A percentile compares a stretch with the other conserved stretches of the same genome.
These are phyloP conservation scores for Spinacia oleracea DNA, from an alignment of 179 eudicot genomes.

Conservation along the genomic window DNA sequence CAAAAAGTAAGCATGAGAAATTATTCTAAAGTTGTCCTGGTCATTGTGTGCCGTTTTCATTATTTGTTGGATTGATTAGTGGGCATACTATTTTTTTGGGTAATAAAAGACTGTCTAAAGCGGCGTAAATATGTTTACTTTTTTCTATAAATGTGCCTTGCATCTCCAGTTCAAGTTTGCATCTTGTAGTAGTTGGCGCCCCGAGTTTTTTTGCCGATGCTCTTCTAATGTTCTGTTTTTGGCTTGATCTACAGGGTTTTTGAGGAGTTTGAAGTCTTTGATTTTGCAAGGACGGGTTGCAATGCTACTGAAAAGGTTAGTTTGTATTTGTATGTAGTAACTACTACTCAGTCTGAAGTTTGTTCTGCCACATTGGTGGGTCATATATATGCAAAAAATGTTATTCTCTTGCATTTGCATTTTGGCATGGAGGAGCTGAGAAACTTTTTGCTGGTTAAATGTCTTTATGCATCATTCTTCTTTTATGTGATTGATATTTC, in stretches of 20 bases:
- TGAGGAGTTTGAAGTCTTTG: slow-evolving; percentile 67
- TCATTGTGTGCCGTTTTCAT: background rate
- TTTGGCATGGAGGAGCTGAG: background rate
- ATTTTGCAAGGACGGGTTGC: slow-evolving; percentile 90
- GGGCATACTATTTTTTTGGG: background rate
- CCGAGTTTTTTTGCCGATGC: background rate
- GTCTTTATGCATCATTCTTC: background rate
- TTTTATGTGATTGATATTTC: background rate
- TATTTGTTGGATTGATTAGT: background rate
- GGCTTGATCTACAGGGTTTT: slow-evolving; percentile 52
- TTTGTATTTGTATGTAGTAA: background rate
- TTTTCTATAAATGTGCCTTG: background rate
- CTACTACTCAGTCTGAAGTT: background rate
- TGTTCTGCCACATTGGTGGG: background rate
- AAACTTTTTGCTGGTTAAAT: background rate
- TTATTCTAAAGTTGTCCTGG: background rate
- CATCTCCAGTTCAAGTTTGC: background rate
- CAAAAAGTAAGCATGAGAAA: slow-evolving; percentile 47
- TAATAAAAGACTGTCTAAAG: background rate
- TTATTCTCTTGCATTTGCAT: background rate
- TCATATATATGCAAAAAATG: background rate
- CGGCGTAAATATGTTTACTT: background rate
- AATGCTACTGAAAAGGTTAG: slow-evolving; percentile 62
- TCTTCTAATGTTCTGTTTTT: background rate
- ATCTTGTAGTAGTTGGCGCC: background rate